phyloP scores from a whole-genome alignment of 2,329 filamentous ascomycete genomes.

The Bipolaris zeicola region DNA sequence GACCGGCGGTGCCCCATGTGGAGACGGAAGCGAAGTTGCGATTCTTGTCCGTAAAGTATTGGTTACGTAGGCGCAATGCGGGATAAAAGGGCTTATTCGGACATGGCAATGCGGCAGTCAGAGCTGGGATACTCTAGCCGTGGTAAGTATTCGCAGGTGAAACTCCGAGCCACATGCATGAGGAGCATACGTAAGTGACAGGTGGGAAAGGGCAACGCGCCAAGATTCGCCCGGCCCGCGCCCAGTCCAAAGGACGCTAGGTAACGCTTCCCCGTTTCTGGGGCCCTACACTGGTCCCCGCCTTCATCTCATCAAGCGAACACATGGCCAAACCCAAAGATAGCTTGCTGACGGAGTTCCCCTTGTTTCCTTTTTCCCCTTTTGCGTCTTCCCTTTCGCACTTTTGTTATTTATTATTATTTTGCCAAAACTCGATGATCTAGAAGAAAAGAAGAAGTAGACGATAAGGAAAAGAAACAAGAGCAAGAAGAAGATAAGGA shows the following conservation, averaged over 20 bases:
- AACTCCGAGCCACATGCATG: no score
- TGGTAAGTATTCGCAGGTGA: no score
- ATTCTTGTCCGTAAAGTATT: neutral
- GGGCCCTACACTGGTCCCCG: neutral
- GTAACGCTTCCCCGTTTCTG: slow-evolving; percentile 1
- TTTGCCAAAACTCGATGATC: neutral
- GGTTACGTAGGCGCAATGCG: no score
- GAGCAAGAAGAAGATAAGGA: slow-evolving; percentile 2
- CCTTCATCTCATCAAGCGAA: slow-evolving; percentile 1
- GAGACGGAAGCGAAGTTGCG: neutral
- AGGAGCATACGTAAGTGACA: neutral
- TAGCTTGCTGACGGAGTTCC: neutral
- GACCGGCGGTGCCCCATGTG: neutral
- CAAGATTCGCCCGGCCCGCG: slow-evolving; percentile 10
- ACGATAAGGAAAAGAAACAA: neutral
- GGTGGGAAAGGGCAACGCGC: neutral
- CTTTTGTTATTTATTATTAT: neutral
- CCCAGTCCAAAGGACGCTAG: neutral
- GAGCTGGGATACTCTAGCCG: no score
- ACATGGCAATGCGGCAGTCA: no score
- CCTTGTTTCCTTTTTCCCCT: neutral
- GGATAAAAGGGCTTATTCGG: no score
- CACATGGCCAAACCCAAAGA: slow-evolving; percentile 2
- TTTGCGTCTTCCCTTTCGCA: slow-evolving; percentile 6
- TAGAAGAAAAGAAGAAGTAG: neutral